Evolutionary conservation across 257 asterid species (phyloP).

Genomic region (Solanum rostratum): DNA sequence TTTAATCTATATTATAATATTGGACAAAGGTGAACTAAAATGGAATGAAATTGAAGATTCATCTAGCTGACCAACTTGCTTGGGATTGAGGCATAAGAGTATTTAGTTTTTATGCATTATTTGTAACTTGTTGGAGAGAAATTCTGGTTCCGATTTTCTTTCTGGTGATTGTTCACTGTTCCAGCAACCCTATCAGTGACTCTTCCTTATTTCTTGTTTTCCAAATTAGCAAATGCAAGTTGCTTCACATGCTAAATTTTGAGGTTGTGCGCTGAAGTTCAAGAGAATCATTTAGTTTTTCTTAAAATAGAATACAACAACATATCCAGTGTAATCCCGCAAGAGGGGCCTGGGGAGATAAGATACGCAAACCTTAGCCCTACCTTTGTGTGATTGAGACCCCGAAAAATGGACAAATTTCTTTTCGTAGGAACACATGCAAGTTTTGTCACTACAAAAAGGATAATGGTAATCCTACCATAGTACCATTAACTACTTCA

Average conservation of each 20-base stretch:
- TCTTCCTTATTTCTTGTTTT: background rate
- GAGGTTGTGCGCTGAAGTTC: background rate
- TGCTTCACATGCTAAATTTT: background rate
- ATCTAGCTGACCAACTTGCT: background rate
- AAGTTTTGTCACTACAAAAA: no score
- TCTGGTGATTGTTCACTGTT: background rate
- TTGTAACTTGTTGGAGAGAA: background rate
- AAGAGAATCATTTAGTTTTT: background rate
- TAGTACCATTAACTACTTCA: no score
- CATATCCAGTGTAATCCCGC: no score
- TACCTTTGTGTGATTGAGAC: background rate
- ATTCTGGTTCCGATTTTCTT: background rate
- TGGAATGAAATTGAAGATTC: background rate
- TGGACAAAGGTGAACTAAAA: background rate
- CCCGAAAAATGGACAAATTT: no score
- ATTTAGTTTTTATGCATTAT: background rate
- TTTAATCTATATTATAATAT: background rate
- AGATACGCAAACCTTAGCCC: no score
- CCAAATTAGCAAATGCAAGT: background rate
- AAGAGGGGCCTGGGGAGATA: no score
- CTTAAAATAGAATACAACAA: no score
- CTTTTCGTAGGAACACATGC: no score
- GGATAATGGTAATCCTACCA: no score
- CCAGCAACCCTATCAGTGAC: background rate
- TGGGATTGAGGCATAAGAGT: background rate